phyloP scores from a whole-genome alignment of 2,329 filamentous ascomycete genomes.

The Scopulariopsis brevicaulis region DNA sequence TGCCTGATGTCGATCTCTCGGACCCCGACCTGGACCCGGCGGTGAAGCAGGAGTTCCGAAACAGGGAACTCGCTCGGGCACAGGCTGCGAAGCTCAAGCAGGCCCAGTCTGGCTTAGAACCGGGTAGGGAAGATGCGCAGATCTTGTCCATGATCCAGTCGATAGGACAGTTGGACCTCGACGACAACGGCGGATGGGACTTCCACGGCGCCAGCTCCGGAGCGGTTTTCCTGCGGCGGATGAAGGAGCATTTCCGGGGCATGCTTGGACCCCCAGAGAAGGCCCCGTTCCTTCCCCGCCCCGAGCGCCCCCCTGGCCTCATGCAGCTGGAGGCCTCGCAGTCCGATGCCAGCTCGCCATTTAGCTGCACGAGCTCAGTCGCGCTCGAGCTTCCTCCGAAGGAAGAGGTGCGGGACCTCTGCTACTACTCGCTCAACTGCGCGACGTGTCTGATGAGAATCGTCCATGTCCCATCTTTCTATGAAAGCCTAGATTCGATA shows the following conservation, averaged over 20 bases:
- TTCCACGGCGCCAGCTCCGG: constrained; percentile 93
- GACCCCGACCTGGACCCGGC: constrained; percentile 73
- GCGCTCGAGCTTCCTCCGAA: constrained; percentile 60
- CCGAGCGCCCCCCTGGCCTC: constrained; percentile 35
- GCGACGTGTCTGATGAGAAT: constrained; percentile 53
- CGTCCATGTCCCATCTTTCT: constrained; percentile 74
- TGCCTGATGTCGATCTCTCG: constrained; percentile 75
- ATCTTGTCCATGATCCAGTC: constrained; percentile 92
- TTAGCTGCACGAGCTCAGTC: constrained; percentile 37
- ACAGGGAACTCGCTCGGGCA: constrained; percentile 38
- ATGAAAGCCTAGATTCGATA: constrained; percentile 62
- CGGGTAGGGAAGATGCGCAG: constrained; percentile 42
- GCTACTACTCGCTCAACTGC: constrained; percentile 43
- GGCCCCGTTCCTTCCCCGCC: constrained; percentile 44
- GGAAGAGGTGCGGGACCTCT: constrained; percentile 39
- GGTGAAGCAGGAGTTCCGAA: constrained; percentile 57
- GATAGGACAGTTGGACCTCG: constrained; percentile 81
- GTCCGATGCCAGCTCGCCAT: constrained; percentile 52
- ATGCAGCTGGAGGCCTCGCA: constrained; percentile 59
- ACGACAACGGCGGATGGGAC: constrained; percentile 86
- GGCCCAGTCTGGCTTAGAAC: not conserved
- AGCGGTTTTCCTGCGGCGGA: constrained; percentile 72
- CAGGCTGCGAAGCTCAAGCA: constrained; percentile 22
- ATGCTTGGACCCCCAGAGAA: constrained; percentile 56
- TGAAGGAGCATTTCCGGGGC: constrained; percentile 79